These are phyloP conservation scores for Sugiyamaella paludigena DNA, from an alignment of 1,139 yeast genomes.

Conservation along the genomic window DNA sequence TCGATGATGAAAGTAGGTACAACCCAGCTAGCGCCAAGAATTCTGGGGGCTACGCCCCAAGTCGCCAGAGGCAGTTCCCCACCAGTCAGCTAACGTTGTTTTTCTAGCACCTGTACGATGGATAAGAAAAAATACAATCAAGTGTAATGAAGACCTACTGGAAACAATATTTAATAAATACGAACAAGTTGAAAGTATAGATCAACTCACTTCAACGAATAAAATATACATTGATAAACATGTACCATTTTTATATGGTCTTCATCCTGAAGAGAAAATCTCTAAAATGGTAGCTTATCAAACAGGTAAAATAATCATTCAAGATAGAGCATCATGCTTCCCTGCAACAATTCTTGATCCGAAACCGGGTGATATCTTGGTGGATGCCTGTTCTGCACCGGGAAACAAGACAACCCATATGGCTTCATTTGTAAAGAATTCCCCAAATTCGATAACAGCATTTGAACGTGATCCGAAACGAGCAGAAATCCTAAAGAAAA, in stretches of 20 bases:
- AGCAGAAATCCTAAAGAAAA: slow-evolving; percentile 66
- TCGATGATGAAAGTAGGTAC: slow-evolving; percentile 40
- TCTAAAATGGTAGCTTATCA: slow-evolving; percentile 65
- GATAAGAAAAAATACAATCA: slow-evolving; percentile 73
- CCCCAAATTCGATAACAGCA: slow-evolving; percentile 57
- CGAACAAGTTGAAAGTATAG: slow-evolving; percentile 46
- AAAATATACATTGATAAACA: slow-evolving; percentile 63
- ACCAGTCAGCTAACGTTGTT: too few relatives aligned
- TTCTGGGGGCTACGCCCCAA: too few relatives aligned
- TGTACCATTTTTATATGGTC: slow-evolving; percentile 75
- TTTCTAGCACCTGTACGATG: slow-evolving; percentile 71
- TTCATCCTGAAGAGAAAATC: slow-evolving; percentile 67
- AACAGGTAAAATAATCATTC: slow-evolving; percentile 79
- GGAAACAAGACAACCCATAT: slow-evolving; percentile 96
- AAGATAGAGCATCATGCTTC: slow-evolving; percentile 94
- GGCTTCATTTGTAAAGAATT: slow-evolving; percentile 55
- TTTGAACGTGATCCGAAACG: slow-evolving; percentile 82
- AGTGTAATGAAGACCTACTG: slow-evolving; percentile 41
- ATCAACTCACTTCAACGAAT: slow-evolving; percentile 44
- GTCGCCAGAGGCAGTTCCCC: too few relatives aligned
- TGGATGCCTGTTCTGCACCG: slow-evolving; percentile 97
- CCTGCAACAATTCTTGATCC: slow-evolving; percentile 84
- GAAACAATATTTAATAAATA: slow-evolving; percentile 49
- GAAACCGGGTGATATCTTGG: slow-evolving; percentile 41
- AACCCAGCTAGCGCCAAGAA: too few relatives aligned